Evolutionary conservation across 192 early-diverging fungal species (phyloP).

Genomic region (Coemansia pectinata): DNA sequence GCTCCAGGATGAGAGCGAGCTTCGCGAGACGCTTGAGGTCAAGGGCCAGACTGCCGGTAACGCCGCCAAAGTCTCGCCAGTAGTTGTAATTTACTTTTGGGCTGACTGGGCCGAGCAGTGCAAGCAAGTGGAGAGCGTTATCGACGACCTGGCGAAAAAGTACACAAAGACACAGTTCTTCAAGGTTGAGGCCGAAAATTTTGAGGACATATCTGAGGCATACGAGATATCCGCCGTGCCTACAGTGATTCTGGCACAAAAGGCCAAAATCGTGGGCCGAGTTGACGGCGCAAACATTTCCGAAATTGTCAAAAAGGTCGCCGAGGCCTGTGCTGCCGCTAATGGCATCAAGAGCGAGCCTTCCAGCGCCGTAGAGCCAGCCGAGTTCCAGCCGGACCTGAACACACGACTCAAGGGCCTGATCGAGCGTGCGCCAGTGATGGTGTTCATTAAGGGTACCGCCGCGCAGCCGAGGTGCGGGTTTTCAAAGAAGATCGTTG

Average conservation of each 20-base stretch:
- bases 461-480: constrained; percentile 90
- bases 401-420: constrained; percentile 72
- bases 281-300: constrained; percentile 90
- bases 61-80: background rate
- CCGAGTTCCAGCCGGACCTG: constrained; percentile 68
- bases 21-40: constrained; percentile 29
- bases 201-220: constrained; percentile 81
- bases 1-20: constrained; percentile 35
- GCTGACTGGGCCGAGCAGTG: constrained; percentile 90
- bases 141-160: constrained; percentile 80
- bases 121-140: constrained; percentile 90
- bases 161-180: constrained; percentile 74
- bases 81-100: constrained; percentile 81
- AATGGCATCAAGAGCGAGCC: constrained; percentile 34
- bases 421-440: constrained; percentile 69
- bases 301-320: constrained; percentile 68
- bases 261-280: constrained; percentile 68
- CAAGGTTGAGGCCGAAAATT: constrained; percentile 90
- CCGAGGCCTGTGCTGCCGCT: constrained; percentile 29
- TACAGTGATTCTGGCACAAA: constrained; percentile 79
- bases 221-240: constrained; percentile 93
- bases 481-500: constrained; percentile 81
- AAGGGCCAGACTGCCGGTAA: background rate
- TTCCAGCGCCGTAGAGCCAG: constrained; percentile 29
- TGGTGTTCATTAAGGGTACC: constrained; percentile 98